Evolutionary conservation across 2,329 filamentous ascomycete species (phyloP), one percentile per base, ranked within the genome.

Genomic region (Aspergillus thermomutatus): DNA sequence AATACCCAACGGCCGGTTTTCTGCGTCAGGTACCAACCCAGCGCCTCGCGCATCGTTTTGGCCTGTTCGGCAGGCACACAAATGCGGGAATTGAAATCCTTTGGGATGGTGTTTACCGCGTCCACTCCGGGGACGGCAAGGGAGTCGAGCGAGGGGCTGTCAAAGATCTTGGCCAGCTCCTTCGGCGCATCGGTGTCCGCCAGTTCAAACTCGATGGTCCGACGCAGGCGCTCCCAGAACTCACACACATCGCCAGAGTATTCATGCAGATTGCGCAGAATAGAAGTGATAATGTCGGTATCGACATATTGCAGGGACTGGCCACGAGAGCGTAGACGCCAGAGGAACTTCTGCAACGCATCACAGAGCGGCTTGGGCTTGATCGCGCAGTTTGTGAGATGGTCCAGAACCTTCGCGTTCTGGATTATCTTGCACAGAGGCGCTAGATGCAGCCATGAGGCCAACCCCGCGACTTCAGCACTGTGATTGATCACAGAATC

Each of bases 381-480:
- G 43, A 70, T 63, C 25, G 78, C 74, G 11, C 78, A 76, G 37
- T 81, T 75, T 4, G 67, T 70, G 25, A 77, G 70, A 53, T 79
- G 77, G 56, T 80, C 74, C n/a, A 80, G 72, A 3, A 79, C 70
- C 58, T 79, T 69, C 41, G 80, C 71, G 6, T 70, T 71, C 64
- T 85, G 83, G 28, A 87, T 72, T 26, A 86, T 72, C 43, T 80
- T 73, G 58, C 83, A 79, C 65, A 87, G 82, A 0, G 84, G 84
- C n/a, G 77, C 79, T 57, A 86, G 77, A 54, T 86, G 78, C 57
- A 87, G 71, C 79, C 81, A 85, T 1, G 83, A 77, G 2, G 82
- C 79, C n/a, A 87, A 64, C 0, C 82, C 80, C 23, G 83, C 83
- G 8, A 85, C 76, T 48, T 79, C 75, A 21, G 75, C 73, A 55